Evolutionary conservation across 2,329 filamentous ascomycete genomes (phyloP).

Genomic region (Botryotinia globosa): DNA sequence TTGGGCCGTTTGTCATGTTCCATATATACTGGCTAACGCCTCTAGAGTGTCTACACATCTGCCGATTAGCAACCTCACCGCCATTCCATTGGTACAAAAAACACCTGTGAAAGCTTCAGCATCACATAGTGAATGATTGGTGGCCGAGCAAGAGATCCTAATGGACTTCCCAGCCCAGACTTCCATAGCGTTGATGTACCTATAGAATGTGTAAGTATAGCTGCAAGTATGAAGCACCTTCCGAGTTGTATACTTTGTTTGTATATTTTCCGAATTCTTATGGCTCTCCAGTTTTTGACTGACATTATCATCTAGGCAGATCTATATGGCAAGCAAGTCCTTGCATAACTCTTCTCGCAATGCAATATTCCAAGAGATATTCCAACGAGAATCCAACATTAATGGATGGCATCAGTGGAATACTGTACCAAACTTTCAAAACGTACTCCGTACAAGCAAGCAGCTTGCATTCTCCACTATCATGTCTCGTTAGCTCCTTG

Average conservation of each 20-base stretch:
- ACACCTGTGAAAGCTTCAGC: not conserved
- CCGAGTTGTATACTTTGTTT: not conserved
- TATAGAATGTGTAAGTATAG: not conserved
- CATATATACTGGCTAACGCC: not conserved
- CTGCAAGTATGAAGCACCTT: not conserved
- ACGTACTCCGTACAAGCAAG: not conserved
- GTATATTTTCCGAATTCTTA: not conserved
- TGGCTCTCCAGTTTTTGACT: not conserved
- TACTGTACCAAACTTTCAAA: not conserved
- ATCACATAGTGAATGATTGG: not conserved
- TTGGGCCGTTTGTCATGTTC: not conserved
- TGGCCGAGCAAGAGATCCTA: not conserved
- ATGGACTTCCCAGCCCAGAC: not conserved
- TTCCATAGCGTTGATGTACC: not conserved
- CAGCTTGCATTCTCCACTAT: not conserved
- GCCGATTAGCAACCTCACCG: not conserved
- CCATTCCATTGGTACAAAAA: not conserved
- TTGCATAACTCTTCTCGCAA: not conserved
- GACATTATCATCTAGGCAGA: not conserved
- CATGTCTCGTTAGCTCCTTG: not conserved
- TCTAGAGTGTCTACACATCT: not conserved
- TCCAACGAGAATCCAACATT: not conserved
- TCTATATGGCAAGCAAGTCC: not conserved
- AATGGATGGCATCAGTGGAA: not conserved
- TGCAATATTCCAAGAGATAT: not conserved